Percentiles rank a stretch among this genome's conserved stretches.
Conservation (phyloP, 768 basidiomycete genomes). For the Boletellus ananas region DNA sequence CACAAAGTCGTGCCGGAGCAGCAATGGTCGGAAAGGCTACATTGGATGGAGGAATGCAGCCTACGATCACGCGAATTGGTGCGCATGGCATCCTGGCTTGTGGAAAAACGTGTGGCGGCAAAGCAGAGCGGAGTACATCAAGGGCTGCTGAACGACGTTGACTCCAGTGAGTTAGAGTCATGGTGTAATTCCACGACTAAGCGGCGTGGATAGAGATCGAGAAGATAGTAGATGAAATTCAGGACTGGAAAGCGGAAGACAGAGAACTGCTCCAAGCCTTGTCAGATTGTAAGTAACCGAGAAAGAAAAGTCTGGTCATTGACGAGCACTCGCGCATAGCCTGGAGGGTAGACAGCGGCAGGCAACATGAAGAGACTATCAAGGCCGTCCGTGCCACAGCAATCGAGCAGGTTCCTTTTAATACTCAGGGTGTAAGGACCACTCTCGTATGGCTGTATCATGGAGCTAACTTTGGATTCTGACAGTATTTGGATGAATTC, state of each 20-base stretch:
- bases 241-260: conserved; percentile 56
- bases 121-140: conserved; percentile 50
- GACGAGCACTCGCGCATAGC: conserved; percentile 34
- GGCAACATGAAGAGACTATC: conserved; percentile 66
- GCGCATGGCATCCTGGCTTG: conserved; percentile 57
- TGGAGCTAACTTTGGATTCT: background rate
- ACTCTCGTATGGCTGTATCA: conserved; percentile 1
- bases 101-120: conserved; percentile 52
- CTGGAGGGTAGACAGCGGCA: conserved; percentile 62
- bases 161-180: conserved; percentile 46
- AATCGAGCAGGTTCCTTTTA: conserved; percentile 74
- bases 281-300: conserved; percentile 47
- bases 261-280: conserved; percentile 51
- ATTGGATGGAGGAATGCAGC: conserved; percentile 56
- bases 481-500: conserved; percentile 82
- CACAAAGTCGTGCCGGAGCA: conserved; percentile 60
- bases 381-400: conserved; percentile 67
- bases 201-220: conserved; percentile 46
- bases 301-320: background rate
- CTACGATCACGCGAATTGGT: conserved; percentile 51
- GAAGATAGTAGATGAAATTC: conserved; percentile 55
- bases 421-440: conserved; percentile 63
- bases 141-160: conserved; percentile 45
- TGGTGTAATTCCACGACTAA: background rate
- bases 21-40: conserved; percentile 60